Base-by-base conservation (phyloP, 2,329 filamentous ascomycete genomes). In the Bipolaris cookei region DNA sequence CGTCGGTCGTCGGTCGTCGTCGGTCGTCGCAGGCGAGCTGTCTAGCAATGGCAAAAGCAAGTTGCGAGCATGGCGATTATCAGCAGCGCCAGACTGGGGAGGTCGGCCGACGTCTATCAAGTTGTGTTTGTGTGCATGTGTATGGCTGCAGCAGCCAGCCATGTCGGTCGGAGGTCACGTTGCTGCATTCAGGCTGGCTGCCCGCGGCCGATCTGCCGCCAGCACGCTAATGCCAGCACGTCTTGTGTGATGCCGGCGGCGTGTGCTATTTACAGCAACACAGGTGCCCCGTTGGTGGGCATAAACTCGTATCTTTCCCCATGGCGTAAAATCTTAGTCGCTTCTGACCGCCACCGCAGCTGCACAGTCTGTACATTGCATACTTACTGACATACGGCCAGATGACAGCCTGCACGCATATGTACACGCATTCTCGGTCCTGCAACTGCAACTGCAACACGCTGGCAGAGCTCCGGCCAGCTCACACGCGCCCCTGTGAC, bases 191-290 rank as follows among this genome's bases (percentile, higher is more conserved):
- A 52, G 54, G 41, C 37, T 42, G 54, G 54, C 32, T 21, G 38
- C 50, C 18, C 32, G 20, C 38, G 43, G 41, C 54, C 49, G 42
- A 56, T 56, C 49, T 56, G 49, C 54, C 54, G 49, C 54, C 53
- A 53, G 8, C 6, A 10, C 21, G 35, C 28, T 30, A 30, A 30
- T 11, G 28, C 28, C 53, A 53, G 10, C 6, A 10, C 21, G 35
- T 47, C 45, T 53, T 45, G 54, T 47, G 49, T 47, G 42, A 35
- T 56, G 42, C 35, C 42, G 45, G 41, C 28, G 35, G 34, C 48
- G 34, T 34, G 34, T 42, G 46, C 54, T 56, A 56, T 56, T 56
- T 53, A 56, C 49, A 46, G 54, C 25, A 52, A 46, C 42, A 42
- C 39, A 16, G 41, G 44, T 37, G 20, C 21, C 6, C 28, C 14